Conservation (phyloP, 495 filamentous ascomycete genomes). For the Tuber brumale region DNA sequence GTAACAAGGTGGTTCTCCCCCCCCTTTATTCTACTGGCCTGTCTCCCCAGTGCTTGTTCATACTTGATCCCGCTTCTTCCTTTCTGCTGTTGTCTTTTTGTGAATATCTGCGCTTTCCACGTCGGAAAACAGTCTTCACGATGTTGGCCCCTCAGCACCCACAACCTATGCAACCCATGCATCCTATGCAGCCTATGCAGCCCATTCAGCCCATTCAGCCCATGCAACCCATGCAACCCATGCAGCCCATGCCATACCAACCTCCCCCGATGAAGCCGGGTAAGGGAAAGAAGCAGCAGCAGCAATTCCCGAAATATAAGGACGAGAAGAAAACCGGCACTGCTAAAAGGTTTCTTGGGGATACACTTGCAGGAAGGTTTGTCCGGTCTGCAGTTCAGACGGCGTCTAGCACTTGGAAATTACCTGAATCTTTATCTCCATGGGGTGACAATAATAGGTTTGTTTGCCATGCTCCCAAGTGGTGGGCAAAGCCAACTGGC, state of each 20-base stretch:
- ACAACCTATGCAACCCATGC: neutral
- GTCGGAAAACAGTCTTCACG: neutral
- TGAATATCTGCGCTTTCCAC: neutral
- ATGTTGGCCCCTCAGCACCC: neutral
- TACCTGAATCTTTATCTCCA: conserved; percentile 43
- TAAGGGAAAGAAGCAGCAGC: conserved; percentile 4
- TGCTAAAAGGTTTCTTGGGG: conserved; percentile 43
- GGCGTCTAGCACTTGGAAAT: conserved; percentile 41
- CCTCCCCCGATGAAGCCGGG: conserved; percentile 11
- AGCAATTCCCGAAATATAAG: conserved; percentile 26
- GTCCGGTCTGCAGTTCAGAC: conserved; percentile 43
- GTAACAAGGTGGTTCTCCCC: neutral
- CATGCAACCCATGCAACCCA: conserved; percentile 7
- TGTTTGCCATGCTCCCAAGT: neutral
- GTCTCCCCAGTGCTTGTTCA: neutral
- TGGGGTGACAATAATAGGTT: conserved; percentile 45
- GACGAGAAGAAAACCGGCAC: conserved; percentile 43
- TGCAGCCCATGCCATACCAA: neutral
- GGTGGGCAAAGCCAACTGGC: neutral
- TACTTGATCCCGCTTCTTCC: neutral
- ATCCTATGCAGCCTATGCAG: neutral
- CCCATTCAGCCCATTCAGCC: neutral
- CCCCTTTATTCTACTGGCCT: neutral
- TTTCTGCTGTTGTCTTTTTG: neutral
- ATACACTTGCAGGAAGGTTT: conserved; percentile 44